Evolutionary conservation across 1,284 basidiomycete genomes (phyloP).

Genomic region (Cryptococcus maquisensis): DNA sequence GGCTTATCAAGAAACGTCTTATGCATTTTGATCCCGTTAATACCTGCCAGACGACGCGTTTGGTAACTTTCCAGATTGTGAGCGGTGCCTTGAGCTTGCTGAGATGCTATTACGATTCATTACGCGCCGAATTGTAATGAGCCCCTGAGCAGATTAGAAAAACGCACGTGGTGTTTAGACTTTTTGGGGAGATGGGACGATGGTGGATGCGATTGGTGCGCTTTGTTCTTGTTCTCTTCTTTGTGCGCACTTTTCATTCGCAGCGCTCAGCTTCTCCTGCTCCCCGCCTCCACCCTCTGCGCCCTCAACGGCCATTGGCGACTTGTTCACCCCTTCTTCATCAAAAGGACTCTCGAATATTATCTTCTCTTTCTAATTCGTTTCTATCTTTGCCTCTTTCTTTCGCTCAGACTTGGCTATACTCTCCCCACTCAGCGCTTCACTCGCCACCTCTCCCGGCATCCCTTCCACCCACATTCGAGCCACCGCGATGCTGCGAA

Average conservation of each 20-base stretch:
- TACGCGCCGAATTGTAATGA: too few species aligned
- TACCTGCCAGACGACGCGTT: too few species aligned
- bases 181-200: not conserved
- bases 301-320: not conserved
- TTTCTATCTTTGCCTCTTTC: not conserved
- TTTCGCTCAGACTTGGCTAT: too few species aligned
- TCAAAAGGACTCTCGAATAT: too few species aligned
- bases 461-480: too few species aligned
- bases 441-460: not conserved
- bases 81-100: too few species aligned
- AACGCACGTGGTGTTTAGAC: not conserved
- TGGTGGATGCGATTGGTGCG: not conserved
- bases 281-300: not conserved
- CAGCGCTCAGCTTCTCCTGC: not conserved
- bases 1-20: too few species aligned
- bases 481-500: conserved; percentile 31
- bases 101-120: too few species aligned
- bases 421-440: not conserved
- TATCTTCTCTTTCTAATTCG: too few species aligned
- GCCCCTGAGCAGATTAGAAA: not conserved
- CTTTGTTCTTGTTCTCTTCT: not conserved
- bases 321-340: not conserved
- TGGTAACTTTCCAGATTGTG: too few species aligned
- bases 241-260: not conserved
- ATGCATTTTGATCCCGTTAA: too few species aligned